Base-by-base conservation (phyloP, 768 basidiomycete genomes). In the Leucocoprinus leucothites region DNA sequence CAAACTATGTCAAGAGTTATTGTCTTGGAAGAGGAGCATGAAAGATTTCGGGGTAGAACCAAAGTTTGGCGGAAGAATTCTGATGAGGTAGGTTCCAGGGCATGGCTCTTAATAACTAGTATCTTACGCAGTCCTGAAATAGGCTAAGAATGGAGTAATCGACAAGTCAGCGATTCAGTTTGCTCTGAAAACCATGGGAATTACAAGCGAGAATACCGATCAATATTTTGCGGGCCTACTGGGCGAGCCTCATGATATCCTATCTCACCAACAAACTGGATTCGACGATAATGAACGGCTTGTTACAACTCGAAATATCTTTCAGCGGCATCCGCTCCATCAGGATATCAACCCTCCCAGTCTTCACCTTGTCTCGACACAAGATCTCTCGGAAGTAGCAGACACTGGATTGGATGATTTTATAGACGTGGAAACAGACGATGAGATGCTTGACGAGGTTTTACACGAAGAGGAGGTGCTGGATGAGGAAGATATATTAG, bases 1-100 rank as follows among this genome's bases (percentile, higher is more conserved):
- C 74, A 79, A 35, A 51, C 82, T 0, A 68, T 86, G 1, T 77
- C 80, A 52, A 75, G 73, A 31, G 72, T 78, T 19, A 76, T 88
- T 41, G 70, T 80, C 6, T 70, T 76, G 35, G 79, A 80, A 40
- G 85, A 87, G 60, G 79, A 84, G 55, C 87, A 87, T 60, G 66
- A 72, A 51, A 67, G 70, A 28, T 63, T 85, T 62, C 89, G 88
- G 67, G 70, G 72, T 38, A 76, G 78, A 18, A 80, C 80, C 45
- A 86, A 80, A 60, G 84, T 75, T 6, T 90, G 87, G 85, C 71
- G 76, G 45, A 71, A 72, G 11, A 67, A 67, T 43, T 72, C 74
- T 26, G 71, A 78, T 60, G 80, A 82, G 63, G 71, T 72, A 36
- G 38, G 62, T 57, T 24, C 45, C 25, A 24, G n/a, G 5, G 26